phyloP scores from a whole-genome alignment of 148 eudicot genomes.

The Simmondsia chinensis region DNA sequence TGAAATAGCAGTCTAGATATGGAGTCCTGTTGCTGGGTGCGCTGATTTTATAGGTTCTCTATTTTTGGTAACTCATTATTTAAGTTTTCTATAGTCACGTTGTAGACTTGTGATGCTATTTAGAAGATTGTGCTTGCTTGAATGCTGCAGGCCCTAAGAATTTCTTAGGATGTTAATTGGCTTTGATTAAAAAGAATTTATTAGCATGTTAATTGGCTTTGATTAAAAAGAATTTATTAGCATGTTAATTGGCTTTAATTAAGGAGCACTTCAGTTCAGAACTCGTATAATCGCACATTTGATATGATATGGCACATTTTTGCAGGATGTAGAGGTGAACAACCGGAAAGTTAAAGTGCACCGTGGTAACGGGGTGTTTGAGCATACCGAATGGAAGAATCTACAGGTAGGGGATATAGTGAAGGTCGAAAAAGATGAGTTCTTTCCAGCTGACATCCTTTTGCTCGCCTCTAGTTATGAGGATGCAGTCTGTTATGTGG shows the following conservation, averaged over 20 bases:
- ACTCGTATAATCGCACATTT: too few species aligned
- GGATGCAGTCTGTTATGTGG: conserved; percentile 84
- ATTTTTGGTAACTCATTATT: too few species aligned
- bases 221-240: too few species aligned
- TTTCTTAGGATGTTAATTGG: background rate
- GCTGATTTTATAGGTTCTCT: too few species aligned
- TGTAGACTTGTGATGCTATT: background rate
- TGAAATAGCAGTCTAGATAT: too few species aligned
- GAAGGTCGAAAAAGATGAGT: conserved; percentile 79
- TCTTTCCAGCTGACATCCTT: conserved; percentile 89
- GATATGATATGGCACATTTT: conserved; percentile 5
- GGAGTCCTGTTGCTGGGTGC: too few species aligned
- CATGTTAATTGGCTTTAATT: too few species aligned
- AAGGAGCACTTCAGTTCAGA: too few species aligned
- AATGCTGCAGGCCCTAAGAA: background rate
- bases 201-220: too few species aligned
- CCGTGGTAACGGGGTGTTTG: conserved; percentile 49
- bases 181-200: too few species aligned
- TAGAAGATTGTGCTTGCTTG: background rate
- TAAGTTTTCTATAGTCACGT: background rate
- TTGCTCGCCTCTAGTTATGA: conserved; percentile 88
- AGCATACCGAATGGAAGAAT: conserved; percentile 54
- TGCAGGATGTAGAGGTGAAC: conserved; percentile 81
- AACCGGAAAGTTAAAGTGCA: conserved; percentile 73
- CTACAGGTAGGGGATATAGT: conserved; percentile 83